A percentile compares a stretch with the other conserved stretches of the same genome.
Evolutionary conservation across 805 yeast species (phyloP).

Genomic region (Candida ficus): DNA sequence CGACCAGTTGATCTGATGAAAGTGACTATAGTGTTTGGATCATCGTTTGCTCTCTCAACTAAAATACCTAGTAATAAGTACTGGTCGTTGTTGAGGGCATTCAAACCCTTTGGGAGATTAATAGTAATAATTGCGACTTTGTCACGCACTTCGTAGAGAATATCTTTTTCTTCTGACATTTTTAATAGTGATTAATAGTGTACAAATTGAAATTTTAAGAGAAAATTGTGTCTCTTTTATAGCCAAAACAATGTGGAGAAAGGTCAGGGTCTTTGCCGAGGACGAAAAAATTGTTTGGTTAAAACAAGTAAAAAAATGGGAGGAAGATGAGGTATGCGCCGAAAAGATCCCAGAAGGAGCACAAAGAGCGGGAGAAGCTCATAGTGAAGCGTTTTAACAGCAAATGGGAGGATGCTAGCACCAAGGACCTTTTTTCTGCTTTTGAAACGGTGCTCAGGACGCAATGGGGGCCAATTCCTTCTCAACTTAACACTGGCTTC

Average conservation of each 20-base stretch:
- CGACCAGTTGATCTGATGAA: conserved; percentile 66
- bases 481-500: conserved; percentile 15
- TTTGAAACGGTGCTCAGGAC: conserved; percentile 7
- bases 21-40: conserved; percentile 58
- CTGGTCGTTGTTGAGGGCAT: conserved; percentile 64
- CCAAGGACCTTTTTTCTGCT: neutral
- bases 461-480: conserved; percentile 17
- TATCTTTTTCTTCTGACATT: conserved; percentile 23
- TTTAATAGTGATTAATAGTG: neutral
- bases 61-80: conserved; percentile 55
- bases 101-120: conserved; percentile 53
- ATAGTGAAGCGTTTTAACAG: neutral
- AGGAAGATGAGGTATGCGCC: no score
- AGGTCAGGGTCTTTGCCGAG: no score
- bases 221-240: no score
- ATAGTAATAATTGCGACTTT: conserved; percentile 59
- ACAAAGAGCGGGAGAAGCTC: neutral
- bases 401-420: neutral
- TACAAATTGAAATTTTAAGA: no score
- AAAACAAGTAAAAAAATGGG: no score
- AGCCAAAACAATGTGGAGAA: no score
- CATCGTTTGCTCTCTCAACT: conserved; percentile 57
- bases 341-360: no score
- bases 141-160: conserved; percentile 32
- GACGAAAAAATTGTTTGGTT: no score